Percentiles rank a stretch among this genome's conserved stretches.
phyloP scores from a whole-genome alignment of 2,329 filamentous ascomycete genomes.

The Cercospora berteroae region DNA sequence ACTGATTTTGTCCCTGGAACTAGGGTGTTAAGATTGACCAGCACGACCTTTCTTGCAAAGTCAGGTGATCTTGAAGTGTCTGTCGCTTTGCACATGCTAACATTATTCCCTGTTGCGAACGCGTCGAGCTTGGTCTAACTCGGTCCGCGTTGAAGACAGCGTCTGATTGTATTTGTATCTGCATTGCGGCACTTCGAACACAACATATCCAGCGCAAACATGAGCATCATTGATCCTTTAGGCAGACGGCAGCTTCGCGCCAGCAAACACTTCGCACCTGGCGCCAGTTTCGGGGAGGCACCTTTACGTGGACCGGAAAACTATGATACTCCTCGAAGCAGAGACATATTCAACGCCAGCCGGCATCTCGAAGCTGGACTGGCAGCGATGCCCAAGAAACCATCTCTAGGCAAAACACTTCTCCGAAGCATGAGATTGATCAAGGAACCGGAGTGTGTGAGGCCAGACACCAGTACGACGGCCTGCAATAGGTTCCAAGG shows the following conservation, averaged over 20 bases:
- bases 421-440: neutral
- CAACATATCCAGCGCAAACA: neutral
- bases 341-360: slow-evolving; percentile 7
- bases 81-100: neutral
- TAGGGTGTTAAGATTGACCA: neutral
- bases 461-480: neutral
- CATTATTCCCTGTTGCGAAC: neutral
- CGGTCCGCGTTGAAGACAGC: neutral
- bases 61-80: neutral
- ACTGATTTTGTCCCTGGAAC: neutral
- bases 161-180: neutral
- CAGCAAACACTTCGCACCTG: neutral
- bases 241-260: neutral
- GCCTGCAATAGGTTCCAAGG: neutral
- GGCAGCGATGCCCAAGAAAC: neutral
- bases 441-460: neutral
- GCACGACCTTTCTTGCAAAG: neutral
- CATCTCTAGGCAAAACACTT: neutral
- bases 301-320: slow-evolving; percentile 10
- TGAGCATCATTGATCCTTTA: slow-evolving; percentile 10
- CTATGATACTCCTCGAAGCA: slow-evolving; percentile 7
- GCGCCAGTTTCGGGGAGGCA: neutral
- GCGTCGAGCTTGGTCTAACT: neutral
- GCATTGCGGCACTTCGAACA: neutral
- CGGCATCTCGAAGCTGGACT: neutral